Conservation (phyloP, 106 monocot genomes). For the Iris macrosiphon region DNA sequence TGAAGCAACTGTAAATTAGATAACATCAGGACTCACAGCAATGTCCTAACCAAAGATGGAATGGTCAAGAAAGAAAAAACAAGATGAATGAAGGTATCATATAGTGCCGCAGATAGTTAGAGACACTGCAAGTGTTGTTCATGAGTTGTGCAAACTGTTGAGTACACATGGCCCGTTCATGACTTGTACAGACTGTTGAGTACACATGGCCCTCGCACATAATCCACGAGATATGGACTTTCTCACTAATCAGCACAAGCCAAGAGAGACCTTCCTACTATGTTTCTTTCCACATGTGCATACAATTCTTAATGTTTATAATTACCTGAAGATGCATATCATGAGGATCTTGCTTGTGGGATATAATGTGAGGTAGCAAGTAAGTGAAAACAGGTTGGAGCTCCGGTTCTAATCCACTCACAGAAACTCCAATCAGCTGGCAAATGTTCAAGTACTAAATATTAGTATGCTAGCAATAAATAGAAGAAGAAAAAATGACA, state of each 20-base stretch:
- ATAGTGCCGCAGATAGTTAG: too few relatives aligned
- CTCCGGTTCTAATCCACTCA: slow-evolving; percentile 84
- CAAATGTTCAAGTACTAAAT: slow-evolving; percentile 19
- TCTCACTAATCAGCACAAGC: background rate
- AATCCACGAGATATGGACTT: background rate
- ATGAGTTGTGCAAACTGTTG: too few relatives aligned
- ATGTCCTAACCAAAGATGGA: slow-evolving; percentile 9
- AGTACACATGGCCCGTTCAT: too few relatives aligned
- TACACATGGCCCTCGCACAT: too few relatives aligned
- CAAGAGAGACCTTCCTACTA: background rate
- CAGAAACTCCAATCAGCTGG: slow-evolving; percentile 89
- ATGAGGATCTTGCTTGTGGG: slow-evolving; percentile 75
- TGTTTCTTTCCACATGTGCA: background rate
- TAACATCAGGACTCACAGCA: slow-evolving; percentile 23
- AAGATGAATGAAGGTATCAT: background rate
- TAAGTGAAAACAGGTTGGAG: slow-evolving; percentile 89
- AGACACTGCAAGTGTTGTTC: too few relatives aligned
- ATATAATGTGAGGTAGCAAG: slow-evolving; percentile 76
- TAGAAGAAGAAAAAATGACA: background rate
- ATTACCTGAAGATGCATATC: slow-evolving; percentile 87
- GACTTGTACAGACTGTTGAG: too few relatives aligned
- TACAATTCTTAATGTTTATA: background rate
- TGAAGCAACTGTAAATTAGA: slow-evolving; percentile 65
- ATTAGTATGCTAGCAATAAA: slow-evolving; percentile 4
- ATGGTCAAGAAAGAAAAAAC: background rate